These are phyloP conservation scores for Apophysomyces sp. DNA, from an alignment of 371 early-diverging fungal species.

Conservation along the genomic window DNA sequence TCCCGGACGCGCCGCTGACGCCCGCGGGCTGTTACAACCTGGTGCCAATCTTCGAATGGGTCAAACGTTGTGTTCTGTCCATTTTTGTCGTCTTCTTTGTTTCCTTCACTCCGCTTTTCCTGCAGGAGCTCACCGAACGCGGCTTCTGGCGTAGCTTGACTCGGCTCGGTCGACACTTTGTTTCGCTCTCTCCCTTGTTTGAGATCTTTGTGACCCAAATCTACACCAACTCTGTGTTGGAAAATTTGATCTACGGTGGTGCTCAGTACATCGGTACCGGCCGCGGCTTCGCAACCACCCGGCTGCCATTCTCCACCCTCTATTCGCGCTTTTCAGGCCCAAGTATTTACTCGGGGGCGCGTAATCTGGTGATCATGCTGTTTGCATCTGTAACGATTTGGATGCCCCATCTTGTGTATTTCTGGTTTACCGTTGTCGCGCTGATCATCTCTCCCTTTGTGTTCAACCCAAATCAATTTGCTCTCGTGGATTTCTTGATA, in stretches of 20 bases:
- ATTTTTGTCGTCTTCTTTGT: conserved; percentile 80
- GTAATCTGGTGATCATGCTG: conserved; percentile 68
- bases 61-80: conserved; percentile 77
- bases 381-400: conserved; percentile 74
- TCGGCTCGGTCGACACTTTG: conserved; percentile 80
- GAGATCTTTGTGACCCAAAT: conserved; percentile 91
- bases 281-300: conserved; percentile 89
- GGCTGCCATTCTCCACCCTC: conserved; percentile 74
- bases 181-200: conserved; percentile 84
- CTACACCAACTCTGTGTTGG: conserved; percentile 80
- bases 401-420: conserved; percentile 78
- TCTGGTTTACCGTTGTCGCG: conserved; percentile 83
- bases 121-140: conserved; percentile 85
- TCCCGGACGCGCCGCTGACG: conserved; percentile 42
- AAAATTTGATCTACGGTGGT: conserved; percentile 82
- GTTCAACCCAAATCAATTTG: conserved; percentile 85
- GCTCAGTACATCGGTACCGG: conserved; percentile 91
- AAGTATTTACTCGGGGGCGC: conserved; percentile 78
- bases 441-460: conserved; percentile 77
- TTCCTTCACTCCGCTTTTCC: conserved; percentile 82
- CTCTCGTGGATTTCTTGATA: conserved; percentile 70
- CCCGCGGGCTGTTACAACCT: conserved; percentile 73
- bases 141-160: conserved; percentile 76
- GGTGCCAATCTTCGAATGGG: conserved; percentile 79
- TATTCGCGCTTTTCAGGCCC: conserved; percentile 80